A percentile compares a stretch with the other conserved stretches of the same genome.
phyloP scores from a whole-genome alignment of 202 grass and related monocot genomes.

The Saccharum hybrid region DNA sequence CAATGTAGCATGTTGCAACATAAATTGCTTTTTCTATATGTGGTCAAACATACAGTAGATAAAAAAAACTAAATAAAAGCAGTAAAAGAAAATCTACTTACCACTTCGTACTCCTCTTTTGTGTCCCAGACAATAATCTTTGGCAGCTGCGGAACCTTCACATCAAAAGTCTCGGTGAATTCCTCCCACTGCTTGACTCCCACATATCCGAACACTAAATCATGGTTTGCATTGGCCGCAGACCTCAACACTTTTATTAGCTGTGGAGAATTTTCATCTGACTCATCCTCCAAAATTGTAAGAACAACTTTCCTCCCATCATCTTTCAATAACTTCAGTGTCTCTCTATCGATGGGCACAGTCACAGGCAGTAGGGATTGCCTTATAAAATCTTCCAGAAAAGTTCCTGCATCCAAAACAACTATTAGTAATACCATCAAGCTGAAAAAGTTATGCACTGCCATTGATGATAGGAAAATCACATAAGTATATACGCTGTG shows the following conservation, averaged over 20 bases:
- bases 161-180: conserved; percentile 73
- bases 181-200: conserved; percentile 87
- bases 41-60: neutral
- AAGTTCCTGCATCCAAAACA: conserved; percentile 56
- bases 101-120: conserved; percentile 80
- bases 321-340: conserved; percentile 72
- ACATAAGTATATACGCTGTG: neutral
- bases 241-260: conserved; percentile 80
- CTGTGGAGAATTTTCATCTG: conserved; percentile 57
- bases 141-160: conserved; percentile 62
- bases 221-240: conserved; percentile 80
- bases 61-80: neutral
- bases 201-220: conserved; percentile 87
- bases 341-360: conserved; percentile 70
- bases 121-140: conserved; percentile 84
- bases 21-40: neutral
- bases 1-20: neutral
- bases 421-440: conserved; percentile 29
- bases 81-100: conserved; percentile 54
- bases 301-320: conserved; percentile 85
- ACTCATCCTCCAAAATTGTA: conserved; percentile 72
- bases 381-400: conserved; percentile 85
- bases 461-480: neutral
- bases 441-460: conserved; percentile 20
- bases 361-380: conserved; percentile 77